Evolutionary conservation across 768 basidiomycete species (phyloP).

Genomic region (Collybia sp.): DNA sequence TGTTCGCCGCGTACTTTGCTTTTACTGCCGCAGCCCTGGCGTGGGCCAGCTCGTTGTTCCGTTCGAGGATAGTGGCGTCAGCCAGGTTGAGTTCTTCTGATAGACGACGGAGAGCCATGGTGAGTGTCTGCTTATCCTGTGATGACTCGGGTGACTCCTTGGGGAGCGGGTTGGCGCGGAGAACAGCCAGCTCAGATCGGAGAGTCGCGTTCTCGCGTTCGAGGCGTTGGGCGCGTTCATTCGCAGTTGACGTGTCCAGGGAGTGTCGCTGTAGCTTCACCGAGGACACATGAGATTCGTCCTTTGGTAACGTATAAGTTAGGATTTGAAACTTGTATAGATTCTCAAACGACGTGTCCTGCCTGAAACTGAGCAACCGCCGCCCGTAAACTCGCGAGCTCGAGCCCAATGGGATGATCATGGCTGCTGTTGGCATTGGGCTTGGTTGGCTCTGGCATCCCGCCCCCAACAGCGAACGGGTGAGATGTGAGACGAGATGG

Average conservation of each 20-base stretch:
- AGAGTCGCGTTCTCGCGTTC: conserved; percentile 58
- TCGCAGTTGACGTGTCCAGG: conserved; percentile 43
- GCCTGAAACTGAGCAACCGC: conserved; percentile 49
- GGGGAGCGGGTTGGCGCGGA: conserved; percentile 50
- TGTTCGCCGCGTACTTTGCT: conserved; percentile 38
- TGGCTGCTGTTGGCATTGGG: conserved; percentile 5
- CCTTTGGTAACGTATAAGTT: conserved; percentile 31
- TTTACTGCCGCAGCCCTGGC: conserved; percentile 37
- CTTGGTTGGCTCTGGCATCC: no score
- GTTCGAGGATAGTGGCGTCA: conserved; percentile 47
- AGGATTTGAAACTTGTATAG: conserved; percentile 5
- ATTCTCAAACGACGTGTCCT: conserved; percentile 7
- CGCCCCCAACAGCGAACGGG: no score
- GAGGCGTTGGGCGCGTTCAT: conserved; percentile 42
- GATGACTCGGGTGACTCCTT: conserved; percentile 20
- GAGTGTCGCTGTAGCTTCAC: conserved; percentile 63
- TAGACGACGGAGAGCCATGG: conserved; percentile 62
- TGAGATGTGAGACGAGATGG: no score
- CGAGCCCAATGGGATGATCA: conserved; percentile 41
- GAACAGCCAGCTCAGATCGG: conserved; percentile 45
- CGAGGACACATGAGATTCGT: conserved; percentile 64
- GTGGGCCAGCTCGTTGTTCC: conserved; percentile 42
- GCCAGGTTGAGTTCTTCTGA: conserved; percentile 64
- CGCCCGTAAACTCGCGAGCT: conserved; percentile 41
- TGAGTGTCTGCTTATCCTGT: conserved; percentile 44